These are phyloP conservation scores for Sphaerulina vaccinii DNA, from an alignment of 2,329 filamentous ascomycete genomes.

Conservation along the genomic window DNA sequence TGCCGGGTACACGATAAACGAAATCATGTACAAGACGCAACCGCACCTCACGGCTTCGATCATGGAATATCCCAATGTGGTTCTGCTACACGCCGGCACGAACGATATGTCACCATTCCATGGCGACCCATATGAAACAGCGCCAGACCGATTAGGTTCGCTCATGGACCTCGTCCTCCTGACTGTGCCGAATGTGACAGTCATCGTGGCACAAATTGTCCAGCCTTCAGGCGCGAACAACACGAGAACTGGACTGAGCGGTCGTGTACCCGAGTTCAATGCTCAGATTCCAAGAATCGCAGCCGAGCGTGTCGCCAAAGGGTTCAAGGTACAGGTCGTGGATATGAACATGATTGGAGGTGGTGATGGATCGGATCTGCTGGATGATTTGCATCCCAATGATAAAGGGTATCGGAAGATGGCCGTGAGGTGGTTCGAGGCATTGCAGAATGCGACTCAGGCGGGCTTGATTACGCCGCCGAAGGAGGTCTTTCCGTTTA, in stretches of 20 bases:
- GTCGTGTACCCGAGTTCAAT: slow-evolving; percentile 5
- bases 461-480: slow-evolving; percentile 16
- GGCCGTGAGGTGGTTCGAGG: slow-evolving; percentile 12
- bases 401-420: slow-evolving; percentile 17
- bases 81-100: slow-evolving; percentile 21
- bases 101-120: slow-evolving; percentile 12
- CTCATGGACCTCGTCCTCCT: slow-evolving; percentile 17
- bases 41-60: slow-evolving; percentile 3
- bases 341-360: slow-evolving; percentile 17
- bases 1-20: slow-evolving; percentile 7
- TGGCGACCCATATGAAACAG: not conserved
- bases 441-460: slow-evolving; percentile 8
- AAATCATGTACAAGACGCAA: slow-evolving; percentile 9
- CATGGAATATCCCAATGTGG: slow-evolving; percentile 15
- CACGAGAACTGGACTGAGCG: not conserved
- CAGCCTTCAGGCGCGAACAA: not conserved
- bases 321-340: slow-evolving; percentile 13
- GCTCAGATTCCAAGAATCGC: slow-evolving; percentile 7
- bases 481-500: no score
- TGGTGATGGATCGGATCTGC: slow-evolving; percentile 5
- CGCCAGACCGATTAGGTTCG: slow-evolving; percentile 13
- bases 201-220: slow-evolving; percentile 20
- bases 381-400: slow-evolving; percentile 20
- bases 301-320: slow-evolving; percentile 5
- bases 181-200: slow-evolving; percentile 16